A percentile compares a stretch with the other conserved stretches of the same genome.
These are phyloP conservation scores for Polymyxa betae DNA, from an alignment of 208 protist species.

Conservation along the genomic window DNA sequence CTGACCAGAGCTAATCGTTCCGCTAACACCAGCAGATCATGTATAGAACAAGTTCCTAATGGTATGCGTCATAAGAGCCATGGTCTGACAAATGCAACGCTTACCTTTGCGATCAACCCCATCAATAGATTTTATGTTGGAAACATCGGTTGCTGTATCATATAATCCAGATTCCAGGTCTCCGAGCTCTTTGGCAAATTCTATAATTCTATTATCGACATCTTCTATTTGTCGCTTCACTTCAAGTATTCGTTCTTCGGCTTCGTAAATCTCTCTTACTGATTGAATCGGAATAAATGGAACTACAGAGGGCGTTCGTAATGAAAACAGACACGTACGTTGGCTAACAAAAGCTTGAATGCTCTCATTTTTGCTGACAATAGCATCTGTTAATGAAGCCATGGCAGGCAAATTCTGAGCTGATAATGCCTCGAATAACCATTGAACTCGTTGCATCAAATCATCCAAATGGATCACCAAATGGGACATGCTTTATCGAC, in stretches of 20 bases:
- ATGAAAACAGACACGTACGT: background rate
- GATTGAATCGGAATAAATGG: background rate
- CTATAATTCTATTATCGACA: conserved; percentile 14
- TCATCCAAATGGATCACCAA: conserved; percentile 27
- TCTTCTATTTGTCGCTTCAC: background rate
- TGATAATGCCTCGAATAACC: background rate
- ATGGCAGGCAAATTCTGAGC: background rate
- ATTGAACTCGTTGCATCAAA: background rate
- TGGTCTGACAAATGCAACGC: background rate
- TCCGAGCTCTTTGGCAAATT: background rate
- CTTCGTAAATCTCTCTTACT: conserved; percentile 31
- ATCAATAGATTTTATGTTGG: background rate
- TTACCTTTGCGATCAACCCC: background rate
- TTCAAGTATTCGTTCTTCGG: background rate
- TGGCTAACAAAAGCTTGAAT: conserved; percentile 4
- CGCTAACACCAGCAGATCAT: conserved; percentile 36
- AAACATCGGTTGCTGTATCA: background rate
- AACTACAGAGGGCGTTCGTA: background rate
- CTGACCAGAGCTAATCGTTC: conserved; percentile 37
- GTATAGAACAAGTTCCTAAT: background rate
- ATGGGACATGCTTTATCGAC: no score
- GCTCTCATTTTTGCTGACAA: background rate
- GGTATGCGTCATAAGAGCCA: background rate
- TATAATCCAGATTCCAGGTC: background rate
- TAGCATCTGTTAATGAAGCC: background rate